phyloP scores from a whole-genome alignment of 495 filamentous ascomycete genomes.

The Penicillium longicatenatum region DNA sequence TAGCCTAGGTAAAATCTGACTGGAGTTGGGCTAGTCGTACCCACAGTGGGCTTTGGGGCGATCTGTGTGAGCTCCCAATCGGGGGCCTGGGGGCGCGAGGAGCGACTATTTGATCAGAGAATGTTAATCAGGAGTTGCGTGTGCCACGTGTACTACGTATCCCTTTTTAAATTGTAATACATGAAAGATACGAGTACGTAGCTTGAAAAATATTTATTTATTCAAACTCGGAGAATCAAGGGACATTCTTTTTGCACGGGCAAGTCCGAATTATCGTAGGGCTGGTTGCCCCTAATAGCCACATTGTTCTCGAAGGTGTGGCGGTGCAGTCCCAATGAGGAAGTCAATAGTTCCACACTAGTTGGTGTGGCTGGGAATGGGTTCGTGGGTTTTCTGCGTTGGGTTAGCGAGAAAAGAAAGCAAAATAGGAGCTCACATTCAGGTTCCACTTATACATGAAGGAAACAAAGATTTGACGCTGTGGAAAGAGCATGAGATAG shows the following conservation, averaged over 20 bases:
- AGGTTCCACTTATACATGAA: neutral
- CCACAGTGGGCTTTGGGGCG: neutral
- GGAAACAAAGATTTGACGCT: neutral
- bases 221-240: too few species aligned
- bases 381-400: neutral
- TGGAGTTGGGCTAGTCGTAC: neutral
- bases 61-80: slow-evolving; percentile 5
- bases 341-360: neutral
- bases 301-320: neutral
- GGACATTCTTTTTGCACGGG: too few species aligned
- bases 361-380: neutral
- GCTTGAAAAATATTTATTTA: too few species aligned
- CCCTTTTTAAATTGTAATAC: neutral
- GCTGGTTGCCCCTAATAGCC: neutral
- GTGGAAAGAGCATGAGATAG: neutral
- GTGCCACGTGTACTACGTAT: slow-evolving; percentile 8
- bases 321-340: neutral
- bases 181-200: neutral
- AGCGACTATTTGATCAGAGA: neutral
- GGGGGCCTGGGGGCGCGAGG: neutral
- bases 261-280: neutral
- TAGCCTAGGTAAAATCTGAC: neutral
- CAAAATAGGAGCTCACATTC: neutral
- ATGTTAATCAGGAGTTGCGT: neutral
- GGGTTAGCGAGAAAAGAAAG: neutral